Evolutionary conservation across 306 rosid species (phyloP), one percentile per base, ranked within the genome.

Genomic region (Quercus gilva): DNA sequence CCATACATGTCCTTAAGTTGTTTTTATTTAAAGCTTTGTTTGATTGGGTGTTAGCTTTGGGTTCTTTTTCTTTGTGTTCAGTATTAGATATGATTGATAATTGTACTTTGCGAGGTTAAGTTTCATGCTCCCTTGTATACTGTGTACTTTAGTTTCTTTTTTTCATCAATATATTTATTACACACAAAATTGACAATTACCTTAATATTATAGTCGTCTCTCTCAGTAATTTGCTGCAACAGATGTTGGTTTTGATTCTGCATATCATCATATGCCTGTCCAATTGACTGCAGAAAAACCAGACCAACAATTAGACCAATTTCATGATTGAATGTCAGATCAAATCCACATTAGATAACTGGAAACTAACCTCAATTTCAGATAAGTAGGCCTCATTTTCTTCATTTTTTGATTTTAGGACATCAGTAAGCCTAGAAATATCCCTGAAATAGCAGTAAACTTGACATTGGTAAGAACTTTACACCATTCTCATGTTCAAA

Each of bases 181-280:
- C 41, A 35, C 41, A 35, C 41, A 6, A 35, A 35, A 35, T 35
- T 72, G 69, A 53, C 35, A 56, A 78, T 78, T 84, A 96, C 99
- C 99, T 93, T 96, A 76, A 96, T 93, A 85, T 96, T 96, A 77
- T 93, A 96, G 84, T 96, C 99, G 84, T 93, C 99, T 74, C 98
- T 88, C 88, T 96, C 99, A 14, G 99, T 93, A 77, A 93, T 93
- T 80, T 96, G 99, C 87, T 89, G 99, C 86, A 96, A 74, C 57
- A 96, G 86, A 80, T 96, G 99, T 82, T 96, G 99, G 81, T 96
- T 96, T 90, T 96, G 99, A 80, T 91, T 90, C 83, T 96, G 99
- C 98, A 90, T 96, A 77, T 91, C 99, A 76, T 91, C 99, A 76
- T 96, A 96, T 45, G 98, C 97, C 83, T 96, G 98, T 70, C 99